Conservation (phyloP, 225 moss, liverwort and hornwort species). For the Rhytidiadelphus loreus region DNA sequence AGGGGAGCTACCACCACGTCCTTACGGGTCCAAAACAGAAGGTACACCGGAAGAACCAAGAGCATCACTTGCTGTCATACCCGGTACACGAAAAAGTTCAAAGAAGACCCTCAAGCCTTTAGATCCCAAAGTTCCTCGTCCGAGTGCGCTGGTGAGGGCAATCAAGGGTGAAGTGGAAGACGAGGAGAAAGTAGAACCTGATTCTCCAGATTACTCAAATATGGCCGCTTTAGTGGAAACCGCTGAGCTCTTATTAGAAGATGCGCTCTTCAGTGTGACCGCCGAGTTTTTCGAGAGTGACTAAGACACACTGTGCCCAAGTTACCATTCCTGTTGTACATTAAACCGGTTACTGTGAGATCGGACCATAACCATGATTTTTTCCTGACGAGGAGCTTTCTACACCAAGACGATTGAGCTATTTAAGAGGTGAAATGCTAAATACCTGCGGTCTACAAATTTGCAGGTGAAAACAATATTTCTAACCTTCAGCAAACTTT, state of each 20-base stretch:
- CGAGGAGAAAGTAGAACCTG: not conserved
- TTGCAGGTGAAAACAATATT: not conserved
- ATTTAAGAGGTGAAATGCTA: not conserved
- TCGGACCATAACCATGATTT: not conserved
- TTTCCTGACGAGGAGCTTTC: not conserved
- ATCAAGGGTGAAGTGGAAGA: not conserved
- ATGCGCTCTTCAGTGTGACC: constrained; percentile 40
- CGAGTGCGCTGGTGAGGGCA: constrained; percentile 20
- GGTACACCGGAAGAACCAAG: constrained; percentile 12
- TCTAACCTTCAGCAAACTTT: not conserved
- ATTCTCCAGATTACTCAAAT: constrained; percentile 21
- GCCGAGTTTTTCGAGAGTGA: constrained; percentile 42
- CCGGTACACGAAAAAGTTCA: not conserved
- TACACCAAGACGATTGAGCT: not conserved
- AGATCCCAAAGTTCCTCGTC: constrained; percentile 13
- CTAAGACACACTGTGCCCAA: not conserved
- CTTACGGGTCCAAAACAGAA: not conserved
- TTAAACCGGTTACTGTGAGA: not conserved
- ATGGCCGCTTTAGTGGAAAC: constrained; percentile 33
- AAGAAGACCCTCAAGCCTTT: not conserved
- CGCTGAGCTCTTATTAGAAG: constrained; percentile 37
- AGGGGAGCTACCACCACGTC: constrained; percentile 44
- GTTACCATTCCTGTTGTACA: not conserved
- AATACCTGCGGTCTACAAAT: not conserved
- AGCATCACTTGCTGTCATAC: constrained; percentile 1